These are phyloP conservation scores for Pestalotiopsis sp. DNA, from an alignment of 2,329 filamentous ascomycete species.

Conservation along the genomic window DNA sequence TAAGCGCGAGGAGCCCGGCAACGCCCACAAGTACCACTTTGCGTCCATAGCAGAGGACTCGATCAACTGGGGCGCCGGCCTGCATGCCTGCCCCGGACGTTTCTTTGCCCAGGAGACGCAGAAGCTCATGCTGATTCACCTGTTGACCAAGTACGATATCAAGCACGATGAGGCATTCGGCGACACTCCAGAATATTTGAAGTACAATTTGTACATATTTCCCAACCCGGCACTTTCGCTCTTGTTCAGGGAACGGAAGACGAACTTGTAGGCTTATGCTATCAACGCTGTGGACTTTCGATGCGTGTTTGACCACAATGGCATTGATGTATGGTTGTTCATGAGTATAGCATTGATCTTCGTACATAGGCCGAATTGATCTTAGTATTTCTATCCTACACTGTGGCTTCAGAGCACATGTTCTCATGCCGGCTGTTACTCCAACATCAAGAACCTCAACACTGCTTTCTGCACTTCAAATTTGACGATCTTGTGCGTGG, in stretches of 20 bases:
- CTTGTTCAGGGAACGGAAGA: conserved; percentile 5
- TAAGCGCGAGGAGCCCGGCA: conserved; percentile 11
- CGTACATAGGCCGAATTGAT: neutral
- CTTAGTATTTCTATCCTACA: neutral
- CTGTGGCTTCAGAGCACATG: neutral
- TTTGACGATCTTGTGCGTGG: conserved; percentile 16
- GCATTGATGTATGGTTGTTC: too few relatives aligned
- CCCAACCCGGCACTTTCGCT: neutral
- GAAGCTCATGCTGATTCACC: conserved; percentile 2
- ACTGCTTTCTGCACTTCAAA: conserved; percentile 12
- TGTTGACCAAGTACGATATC: conserved; percentile 11
- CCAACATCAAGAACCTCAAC: neutral
- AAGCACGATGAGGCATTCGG: neutral
- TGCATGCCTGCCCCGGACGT: conserved; percentile 9
- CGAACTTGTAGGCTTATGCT: too few relatives aligned
- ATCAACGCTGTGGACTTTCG: too few relatives aligned
- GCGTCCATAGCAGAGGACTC: conserved; percentile 16
- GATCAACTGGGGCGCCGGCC: conserved; percentile 13
- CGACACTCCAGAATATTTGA: conserved; percentile 3
- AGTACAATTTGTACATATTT: neutral
- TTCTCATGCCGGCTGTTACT: neutral
- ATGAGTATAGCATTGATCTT: too few relatives aligned
- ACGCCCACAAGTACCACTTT: conserved; percentile 18
- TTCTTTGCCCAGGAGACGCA: conserved; percentile 6
- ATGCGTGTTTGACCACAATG: too few relatives aligned